A percentile compares a stretch with the other conserved stretches of the same genome.
phyloP scores from a whole-genome alignment of 23 red algal species.

The Chondrus crispus region DNA sequence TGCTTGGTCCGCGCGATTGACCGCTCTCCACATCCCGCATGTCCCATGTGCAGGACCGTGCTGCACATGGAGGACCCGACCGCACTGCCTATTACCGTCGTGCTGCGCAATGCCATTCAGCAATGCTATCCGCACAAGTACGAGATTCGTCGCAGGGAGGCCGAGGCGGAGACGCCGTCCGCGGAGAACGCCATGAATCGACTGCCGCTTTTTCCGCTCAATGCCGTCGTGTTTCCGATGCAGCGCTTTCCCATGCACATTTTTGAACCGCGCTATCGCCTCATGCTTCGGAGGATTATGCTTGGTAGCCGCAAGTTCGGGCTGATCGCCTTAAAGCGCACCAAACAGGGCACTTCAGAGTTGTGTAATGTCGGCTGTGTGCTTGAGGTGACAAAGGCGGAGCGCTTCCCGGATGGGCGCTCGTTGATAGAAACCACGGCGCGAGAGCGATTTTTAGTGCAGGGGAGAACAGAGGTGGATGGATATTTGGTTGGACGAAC shows the following conservation, averaged over 20 bases:
- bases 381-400: constrained; percentile 63
- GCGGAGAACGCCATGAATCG: constrained; percentile 44
- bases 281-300: constrained; percentile 82
- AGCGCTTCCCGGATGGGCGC: constrained; percentile 67
- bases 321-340: constrained; percentile 48
- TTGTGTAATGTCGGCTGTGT: constrained; percentile 58
- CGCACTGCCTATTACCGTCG: constrained; percentile 42
- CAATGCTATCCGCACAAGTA: constrained; percentile 54
- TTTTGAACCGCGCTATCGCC: constrained; percentile 80
- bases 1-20: constrained; percentile 69
- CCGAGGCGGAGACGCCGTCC: constrained; percentile 6
- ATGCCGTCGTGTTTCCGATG: constrained; percentile 70
- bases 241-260: constrained; percentile 70
- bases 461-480: constrained; percentile 54
- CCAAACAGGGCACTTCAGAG: constrained; percentile 19
- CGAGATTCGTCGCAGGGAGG: constrained; percentile 12
- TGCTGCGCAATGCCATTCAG: constrained; percentile 40
- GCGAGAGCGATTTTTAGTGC: constrained; percentile 52
- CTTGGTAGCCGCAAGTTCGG: constrained; percentile 69
- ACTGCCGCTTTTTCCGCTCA: constrained; percentile 72
- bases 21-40: constrained; percentile 34
- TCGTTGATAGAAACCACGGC: constrained; percentile 61
- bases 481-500: constrained; percentile 71
- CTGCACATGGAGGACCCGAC: constrained; percentile 66
- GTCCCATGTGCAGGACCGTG: constrained; percentile 61